Percentiles rank a stretch among this genome's conserved stretches.
phyloP scores from a whole-genome alignment of 345 rosid species.

The Lepidium africanum region DNA sequence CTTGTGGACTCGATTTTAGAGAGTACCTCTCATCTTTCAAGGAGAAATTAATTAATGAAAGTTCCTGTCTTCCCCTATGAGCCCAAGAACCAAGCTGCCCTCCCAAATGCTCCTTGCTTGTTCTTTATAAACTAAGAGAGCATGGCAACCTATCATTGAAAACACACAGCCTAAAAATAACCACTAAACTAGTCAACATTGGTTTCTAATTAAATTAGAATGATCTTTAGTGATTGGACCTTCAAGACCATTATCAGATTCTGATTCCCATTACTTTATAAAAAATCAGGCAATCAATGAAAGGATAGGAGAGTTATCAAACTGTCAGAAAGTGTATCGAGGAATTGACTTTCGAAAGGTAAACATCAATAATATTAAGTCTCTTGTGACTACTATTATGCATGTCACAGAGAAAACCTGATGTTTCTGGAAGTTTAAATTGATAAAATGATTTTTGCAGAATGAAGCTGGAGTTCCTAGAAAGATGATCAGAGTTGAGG shows the following conservation, averaged over 20 bases:
- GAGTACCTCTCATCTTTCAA: not conserved
- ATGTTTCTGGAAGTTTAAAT: not conserved
- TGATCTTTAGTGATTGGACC: not conserved
- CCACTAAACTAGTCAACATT: not conserved
- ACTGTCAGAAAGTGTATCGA: conserved; percentile 70
- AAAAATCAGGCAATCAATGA: conserved; percentile 80
- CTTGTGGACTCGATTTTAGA: not conserved
- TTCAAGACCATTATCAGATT: conserved; percentile 12
- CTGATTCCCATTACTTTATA: not conserved
- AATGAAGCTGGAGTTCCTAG: conserved; percentile 82
- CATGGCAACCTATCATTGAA: not conserved
- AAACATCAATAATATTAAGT: not conserved
- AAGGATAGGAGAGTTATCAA: conserved; percentile 90
- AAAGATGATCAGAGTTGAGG: conserved; percentile 69
- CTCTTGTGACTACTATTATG: conserved; percentile 5
- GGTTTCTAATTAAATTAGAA: not conserved
- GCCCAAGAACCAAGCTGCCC: not conserved
- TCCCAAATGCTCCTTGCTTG: not conserved
- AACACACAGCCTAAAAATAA: not conserved
- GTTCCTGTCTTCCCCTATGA: not conserved
- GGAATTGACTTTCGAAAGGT: conserved; percentile 87
- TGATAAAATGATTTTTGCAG: conserved; percentile 33
- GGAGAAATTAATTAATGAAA: not conserved
- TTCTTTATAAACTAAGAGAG: not conserved
- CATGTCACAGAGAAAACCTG: not conserved